Evolutionary conservation across 495 filamentous ascomycete genomes (phyloP).

Genomic region (Jackrogersella multiformis): DNA sequence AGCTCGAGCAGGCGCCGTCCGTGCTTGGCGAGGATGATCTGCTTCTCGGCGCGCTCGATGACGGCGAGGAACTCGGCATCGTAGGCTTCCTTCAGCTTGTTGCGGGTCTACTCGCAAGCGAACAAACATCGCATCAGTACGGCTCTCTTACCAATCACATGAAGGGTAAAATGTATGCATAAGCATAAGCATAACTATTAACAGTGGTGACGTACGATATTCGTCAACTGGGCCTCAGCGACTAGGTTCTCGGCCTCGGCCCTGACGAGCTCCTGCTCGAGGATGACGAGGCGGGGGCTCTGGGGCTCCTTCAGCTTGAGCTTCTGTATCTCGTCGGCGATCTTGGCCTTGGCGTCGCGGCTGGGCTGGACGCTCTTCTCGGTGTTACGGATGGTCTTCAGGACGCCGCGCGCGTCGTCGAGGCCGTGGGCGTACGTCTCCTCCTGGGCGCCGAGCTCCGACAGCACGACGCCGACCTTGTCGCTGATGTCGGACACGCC

Average conservation of each 20-base stretch:
- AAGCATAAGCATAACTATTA: too few species aligned
- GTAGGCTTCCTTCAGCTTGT: constrained; percentile 94
- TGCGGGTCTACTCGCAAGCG: constrained; percentile 70
- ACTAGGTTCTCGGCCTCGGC: constrained; percentile 95
- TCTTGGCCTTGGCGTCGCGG: constrained; percentile 82
- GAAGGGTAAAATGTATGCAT: neutral
- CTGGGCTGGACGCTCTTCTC: constrained; percentile 93
- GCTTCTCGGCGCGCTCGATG: constrained; percentile 96
- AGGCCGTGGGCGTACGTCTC: constrained; percentile 84
- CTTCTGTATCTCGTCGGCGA: constrained; percentile 88
- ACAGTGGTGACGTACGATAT: constrained; percentile 81
- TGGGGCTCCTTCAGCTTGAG: constrained; percentile 89
- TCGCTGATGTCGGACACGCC: constrained; percentile 88
- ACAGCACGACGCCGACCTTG: constrained; percentile 90
- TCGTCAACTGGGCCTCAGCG: constrained; percentile 95
- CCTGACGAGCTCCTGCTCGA: constrained; percentile 95
- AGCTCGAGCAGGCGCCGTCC: constrained; percentile 84
- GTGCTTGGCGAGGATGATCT: constrained; percentile 89
- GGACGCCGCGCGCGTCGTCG: constrained; percentile 78
- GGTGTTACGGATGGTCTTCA: constrained; percentile 93
- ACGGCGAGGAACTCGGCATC: constrained; percentile 84
- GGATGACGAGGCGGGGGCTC: constrained; percentile 74
- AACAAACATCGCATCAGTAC: constrained; percentile 23
- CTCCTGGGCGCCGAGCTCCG: constrained; percentile 92
- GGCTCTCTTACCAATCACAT: neutral